Conservation (phyloP, 441 rosid genomes). For the Adansonia madagascariensis region DNA sequence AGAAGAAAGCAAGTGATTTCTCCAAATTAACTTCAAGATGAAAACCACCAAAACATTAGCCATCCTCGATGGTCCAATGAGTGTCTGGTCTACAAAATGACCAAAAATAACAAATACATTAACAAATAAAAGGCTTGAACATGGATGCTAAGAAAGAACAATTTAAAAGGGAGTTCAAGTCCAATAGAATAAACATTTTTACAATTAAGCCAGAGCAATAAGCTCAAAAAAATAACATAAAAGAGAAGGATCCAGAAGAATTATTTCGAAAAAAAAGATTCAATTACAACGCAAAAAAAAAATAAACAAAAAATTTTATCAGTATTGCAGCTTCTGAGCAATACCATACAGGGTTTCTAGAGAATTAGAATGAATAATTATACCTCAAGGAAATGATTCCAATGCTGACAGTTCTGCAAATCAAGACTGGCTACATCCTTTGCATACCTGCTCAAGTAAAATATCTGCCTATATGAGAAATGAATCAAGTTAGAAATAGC, state of each 20-base stretch:
- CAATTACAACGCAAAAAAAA: background rate
- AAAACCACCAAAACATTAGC: background rate
- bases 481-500: constrained; percentile 21
- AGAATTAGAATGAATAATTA: constrained; percentile 15
- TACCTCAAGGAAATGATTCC: constrained; percentile 99
- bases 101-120: background rate
- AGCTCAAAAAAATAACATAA: background rate
- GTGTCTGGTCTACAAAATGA: background rate
- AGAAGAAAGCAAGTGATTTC: background rate
- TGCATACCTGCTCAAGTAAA: constrained; percentile 57
- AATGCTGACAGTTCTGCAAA: constrained; percentile 69
- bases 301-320: background rate
- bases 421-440: constrained; percentile 77
- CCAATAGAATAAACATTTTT: constrained; percentile 18
- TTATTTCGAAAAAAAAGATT: constrained; percentile 6
- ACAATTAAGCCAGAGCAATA: background rate
- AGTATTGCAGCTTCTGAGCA: constrained; percentile 1
- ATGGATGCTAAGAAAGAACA: background rate
- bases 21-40: background rate
- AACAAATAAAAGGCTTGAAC: background rate
- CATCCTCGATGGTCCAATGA: background rate
- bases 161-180: constrained; percentile 20
- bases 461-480: constrained; percentile 24
- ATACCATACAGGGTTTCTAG: background rate
- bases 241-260: background rate